Base-by-base conservation (phyloP, 768 basidiomycete species). In the Leccinum longicurvipes region DNA sequence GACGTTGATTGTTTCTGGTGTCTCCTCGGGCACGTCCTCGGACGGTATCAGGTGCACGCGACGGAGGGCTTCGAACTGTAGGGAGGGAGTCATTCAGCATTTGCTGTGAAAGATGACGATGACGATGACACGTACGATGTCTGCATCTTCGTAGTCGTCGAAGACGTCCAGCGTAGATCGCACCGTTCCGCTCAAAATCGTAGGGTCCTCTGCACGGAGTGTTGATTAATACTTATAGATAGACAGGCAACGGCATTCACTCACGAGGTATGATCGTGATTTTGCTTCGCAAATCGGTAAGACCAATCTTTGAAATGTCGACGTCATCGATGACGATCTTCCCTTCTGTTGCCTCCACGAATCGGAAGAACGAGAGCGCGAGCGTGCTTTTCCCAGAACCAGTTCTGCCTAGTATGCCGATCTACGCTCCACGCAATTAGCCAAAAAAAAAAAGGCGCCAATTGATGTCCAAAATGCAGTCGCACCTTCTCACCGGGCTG, bases 111-210 rank as follows among this genome's bases (percentile, higher is more conserved):
- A 55, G n/a, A 27, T 21, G 28, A 24, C 3, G 8, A 39, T n/a
- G n/a, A 39, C 15, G 12, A 17, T 19, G 63, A 24, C 29, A 63
- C 85, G 54, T 63, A 90, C 87, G 56, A 95, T 91, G 55, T 92
- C 89, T 0, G 79, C 79, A 63, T 94, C 93, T 55, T 89, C 76
- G 54, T 93, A 94, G 66, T 94, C 91, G 19, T 85, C 79, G 60
- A 94, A 94, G 10, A 94, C 87, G 60, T 95, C 93, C 10, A 94
- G 74, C 0, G 91, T 87, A 0, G 88, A 86, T 31, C 91, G 82
- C 17, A 94, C 57, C 7, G 84, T 91, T 9, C 93, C 93, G 56
- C 89, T 91, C 61, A 94, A 70, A 60, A 96, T 90, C 0, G 86
- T 89, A 0, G 93, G 93, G 65, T 95, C 93, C 85, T 95, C 91